These are phyloP conservation scores for Cercospora berteroae DNA, from an alignment of 2,329 filamentous ascomycete genomes.

Conservation along the genomic window DNA sequence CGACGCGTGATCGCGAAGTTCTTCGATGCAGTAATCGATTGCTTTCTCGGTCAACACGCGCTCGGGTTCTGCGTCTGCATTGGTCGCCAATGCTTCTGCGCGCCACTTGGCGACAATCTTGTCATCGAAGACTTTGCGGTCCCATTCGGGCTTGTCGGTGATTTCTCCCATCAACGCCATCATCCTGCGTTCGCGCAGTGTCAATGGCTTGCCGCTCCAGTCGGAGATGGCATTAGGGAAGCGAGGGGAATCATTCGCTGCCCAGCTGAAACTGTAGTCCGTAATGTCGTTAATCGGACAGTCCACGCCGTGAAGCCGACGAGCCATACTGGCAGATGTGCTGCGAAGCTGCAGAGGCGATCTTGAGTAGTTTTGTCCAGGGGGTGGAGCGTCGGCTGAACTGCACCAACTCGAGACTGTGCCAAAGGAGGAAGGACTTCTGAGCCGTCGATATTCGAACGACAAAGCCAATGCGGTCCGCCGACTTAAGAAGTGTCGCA, in stretches of 20 bases:
- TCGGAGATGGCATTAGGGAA: conserved; percentile 29
- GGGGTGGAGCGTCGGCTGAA: neutral
- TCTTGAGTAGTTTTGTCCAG: neutral
- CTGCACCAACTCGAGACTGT: neutral
- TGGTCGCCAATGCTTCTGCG: conserved; percentile 21
- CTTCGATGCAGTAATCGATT: conserved; percentile 31
- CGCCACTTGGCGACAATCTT: conserved; percentile 32
- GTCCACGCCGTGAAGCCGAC: conserved; percentile 12
- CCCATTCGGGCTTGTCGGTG: conserved; percentile 37
- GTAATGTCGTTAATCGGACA: conserved; percentile 14
- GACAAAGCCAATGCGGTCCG: neutral
- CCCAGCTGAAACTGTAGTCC: conserved; percentile 1
- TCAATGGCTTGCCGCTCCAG: conserved; percentile 20
- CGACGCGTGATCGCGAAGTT: conserved; percentile 51
- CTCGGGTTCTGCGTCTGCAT: conserved; percentile 14
- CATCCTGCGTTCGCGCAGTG: conserved; percentile 32
- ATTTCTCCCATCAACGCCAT: conserved; percentile 33
- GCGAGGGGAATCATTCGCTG: neutral
- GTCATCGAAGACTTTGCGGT: conserved; percentile 32
- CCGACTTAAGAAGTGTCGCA: neutral
- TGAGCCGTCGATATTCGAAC: neutral
- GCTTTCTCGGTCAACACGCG: conserved; percentile 22
- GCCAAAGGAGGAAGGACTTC: neutral
- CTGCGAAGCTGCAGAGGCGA: neutral
- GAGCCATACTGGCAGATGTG: neutral